Base-by-base conservation (phyloP, 2,329 filamentous ascomycete genomes). In the Aspergillus floridensis region DNA sequence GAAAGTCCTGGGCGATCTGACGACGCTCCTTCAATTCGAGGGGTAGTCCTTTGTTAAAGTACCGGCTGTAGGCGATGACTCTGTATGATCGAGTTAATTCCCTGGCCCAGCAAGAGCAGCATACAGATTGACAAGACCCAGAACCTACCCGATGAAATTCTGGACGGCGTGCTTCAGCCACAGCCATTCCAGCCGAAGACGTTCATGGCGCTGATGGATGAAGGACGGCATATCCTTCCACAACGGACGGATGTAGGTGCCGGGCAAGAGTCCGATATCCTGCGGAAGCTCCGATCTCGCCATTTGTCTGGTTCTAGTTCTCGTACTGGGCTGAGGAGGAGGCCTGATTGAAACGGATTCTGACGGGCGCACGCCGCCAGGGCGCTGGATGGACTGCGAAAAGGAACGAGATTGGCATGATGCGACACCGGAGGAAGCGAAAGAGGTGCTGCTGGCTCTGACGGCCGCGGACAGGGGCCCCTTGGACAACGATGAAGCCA, bases 201-300 rank as follows among this genome's bases (percentile, higher is more conserved):
- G 68, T 53, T 73, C 67, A 59, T 63, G 66, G 22, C 76, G 76
- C 26, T 73, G 65, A 49, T 68, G 60, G 60, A 79, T 78, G 59
- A 78, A 65, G 14, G 74, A 76, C 38, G 76, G 76, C 69, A 77
- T 65, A 58, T 78, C 72, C 58, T 67, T 68, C 72, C 73, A 76
- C 32, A 74, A 57, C 4, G 75, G 76, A 51, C 68, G 69, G 19
- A 79, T 68, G 58, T 76, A 78, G 0, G 75, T 78, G 29, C 77
- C 77, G 12, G 77, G 77, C 49, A 82, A 66, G 49, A 82, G 47
- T 35, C 80, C 80, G 21, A 81, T 65, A 64, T 81, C 77, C 58
- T 79, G 74, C n/a, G 74, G 75, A 57, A 79, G 60, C 44, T 72
- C 70, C 19, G 69, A 59, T 32, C 66, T 63, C 46, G 70, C 64